phyloP scores from a whole-genome alignment of 257 asterid genomes.

The Fraxinus americana region DNA sequence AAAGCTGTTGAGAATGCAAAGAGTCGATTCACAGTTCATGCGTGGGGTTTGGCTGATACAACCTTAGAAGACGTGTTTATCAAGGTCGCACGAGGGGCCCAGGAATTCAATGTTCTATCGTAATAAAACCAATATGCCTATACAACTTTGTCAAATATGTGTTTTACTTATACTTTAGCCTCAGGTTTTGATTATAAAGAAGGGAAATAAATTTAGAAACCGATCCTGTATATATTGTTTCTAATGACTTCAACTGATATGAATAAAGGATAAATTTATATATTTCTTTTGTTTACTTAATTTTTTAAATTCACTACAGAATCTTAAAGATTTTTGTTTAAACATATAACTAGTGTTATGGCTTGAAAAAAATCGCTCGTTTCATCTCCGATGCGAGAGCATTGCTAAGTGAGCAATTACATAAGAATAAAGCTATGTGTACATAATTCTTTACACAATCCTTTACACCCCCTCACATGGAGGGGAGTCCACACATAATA shows the following conservation, averaged over 20 bases:
- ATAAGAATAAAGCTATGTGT: no score
- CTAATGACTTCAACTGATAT: not conserved
- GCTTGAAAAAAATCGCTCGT: no score
- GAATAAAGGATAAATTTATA: not conserved
- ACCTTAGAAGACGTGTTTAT: conserved; percentile 93
- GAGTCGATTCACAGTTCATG: conserved; percentile 79
- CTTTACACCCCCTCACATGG: no score
- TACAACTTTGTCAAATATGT: not conserved
- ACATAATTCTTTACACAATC: no score
- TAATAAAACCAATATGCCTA: conserved; percentile 22
- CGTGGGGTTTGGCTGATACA: conserved; percentile 96
- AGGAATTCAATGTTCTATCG: conserved; percentile 57
- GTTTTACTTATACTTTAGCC: not conserved
- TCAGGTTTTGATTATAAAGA: not conserved
- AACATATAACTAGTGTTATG: no score
- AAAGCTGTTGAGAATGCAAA: conserved; percentile 82
- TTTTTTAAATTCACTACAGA: no score
- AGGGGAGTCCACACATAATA: no score
- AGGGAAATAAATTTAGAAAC: not conserved
- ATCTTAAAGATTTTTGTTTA: no score
- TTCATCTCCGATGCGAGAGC: no score
- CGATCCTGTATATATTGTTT: not conserved
- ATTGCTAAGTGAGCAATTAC: no score
- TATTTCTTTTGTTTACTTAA: no score
- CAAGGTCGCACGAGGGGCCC: conserved; percentile 89